Base-by-base conservation (phyloP, 306 rosid genomes). In the Spatholobus suberectus region DNA sequence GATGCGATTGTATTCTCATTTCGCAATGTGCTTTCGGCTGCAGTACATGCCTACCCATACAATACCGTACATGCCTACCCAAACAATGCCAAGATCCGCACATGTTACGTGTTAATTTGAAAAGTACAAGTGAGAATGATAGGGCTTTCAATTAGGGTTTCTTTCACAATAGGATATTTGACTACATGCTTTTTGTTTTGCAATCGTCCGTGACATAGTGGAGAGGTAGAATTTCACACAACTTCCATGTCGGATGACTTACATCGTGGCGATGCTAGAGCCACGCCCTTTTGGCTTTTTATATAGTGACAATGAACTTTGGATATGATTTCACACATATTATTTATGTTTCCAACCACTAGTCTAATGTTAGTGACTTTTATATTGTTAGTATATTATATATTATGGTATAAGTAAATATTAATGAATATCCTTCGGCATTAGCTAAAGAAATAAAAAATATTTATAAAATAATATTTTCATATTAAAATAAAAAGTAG, bases 131-230 rank as follows among this genome's bases (percentile, higher is more conserved):
- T n/a, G 44, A 7, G 54, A 78, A 79, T 84, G 76, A 78, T 84
- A 52, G 57, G 41, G 84, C 77, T 63, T 43, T 84, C 85, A n/a
- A 84, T 84, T 72, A 72, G 76, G 80, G 76, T n/a, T 72, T 54
- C 76, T 13, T 65, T 65, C 34, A 55, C 35, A 78, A 46, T 44
- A 34, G 79, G 79, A 51, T 5, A 4, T 41, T 57, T 57, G 6
- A 24, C 71, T 23, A 21, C 59, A 2, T 44, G 9, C n/a, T 26
- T 46, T 58, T 24, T 44, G 15, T 49, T 26, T 34, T 35, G 44
- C 79, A 5, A 0, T 27, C 41, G 37, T 77, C 62, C 46, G 15
- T 15, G 1, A 12, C 2, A 15, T 5, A 44, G 8, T 54, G 57
- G 41, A 59, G 57, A 51, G 9, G 23, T 17, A 51, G 57, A 17